Evolutionary conservation across 1,284 basidiomycete genomes (phyloP), one percentile per base, ranked within the genome.

Genomic region (Microstroma glucosiphilum): DNA sequence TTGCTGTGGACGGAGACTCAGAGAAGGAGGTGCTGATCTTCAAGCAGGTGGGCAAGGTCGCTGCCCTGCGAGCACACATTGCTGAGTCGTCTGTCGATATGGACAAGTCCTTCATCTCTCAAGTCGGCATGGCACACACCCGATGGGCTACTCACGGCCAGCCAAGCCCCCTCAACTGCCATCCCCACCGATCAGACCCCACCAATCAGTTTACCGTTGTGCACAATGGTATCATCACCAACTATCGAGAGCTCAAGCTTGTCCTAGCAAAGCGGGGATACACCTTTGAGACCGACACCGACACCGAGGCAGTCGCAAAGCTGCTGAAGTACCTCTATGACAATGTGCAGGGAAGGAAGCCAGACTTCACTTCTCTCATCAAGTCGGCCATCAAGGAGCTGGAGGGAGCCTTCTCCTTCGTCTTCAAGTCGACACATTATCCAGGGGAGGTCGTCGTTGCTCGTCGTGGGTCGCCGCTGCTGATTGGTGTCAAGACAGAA

Each of bases 91-190:
- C 82, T 79, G 79, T 93, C 75, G 87, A 97, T 82, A 88, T 91
- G 71, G 82, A 84, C 79, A 93, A 91, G 84, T 85, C 86, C 41
- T 90, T 88, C 80, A 80, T 92, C 64, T 88, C 88, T 59, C 93
- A 96, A 82, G 91, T 92, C 59, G 92, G 91, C 58, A 97, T 99
- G 82, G 96, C 94, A 26, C 96, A 99, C 84, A 99, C 96, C 17
- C 91, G 96, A 69, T 99, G 96, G 96, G 96, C 96, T 2, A 99
- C 96, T n/a, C 96, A 99, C 80, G 96, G 96, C 66, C 87, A 89
- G 58, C 81, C 78, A 2, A 89, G 87, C 37, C 85, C 88, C 60
- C 80, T 85, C 75, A 99, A 98, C 83, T 98, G 94, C 82, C 96
- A 99, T 82, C 96, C 96, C 64, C 87, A 97, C 79, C 88, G 88